Evolutionary conservation across 768 basidiomycete species (phyloP), one percentile per base, ranked within the genome.

Genomic region (Jaapia argillacea): DNA sequence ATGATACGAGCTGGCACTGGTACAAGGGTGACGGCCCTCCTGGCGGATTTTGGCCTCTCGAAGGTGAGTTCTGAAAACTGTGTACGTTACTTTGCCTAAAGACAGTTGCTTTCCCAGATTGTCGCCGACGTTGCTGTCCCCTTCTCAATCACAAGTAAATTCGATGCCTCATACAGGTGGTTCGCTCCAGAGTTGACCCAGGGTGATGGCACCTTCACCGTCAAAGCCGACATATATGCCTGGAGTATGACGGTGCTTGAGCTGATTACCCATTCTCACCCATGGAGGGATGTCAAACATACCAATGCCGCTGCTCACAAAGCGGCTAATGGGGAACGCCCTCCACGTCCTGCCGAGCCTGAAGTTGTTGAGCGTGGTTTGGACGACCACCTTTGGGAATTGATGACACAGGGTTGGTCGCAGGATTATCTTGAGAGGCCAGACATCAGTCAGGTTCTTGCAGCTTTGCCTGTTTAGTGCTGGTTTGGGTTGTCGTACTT

Each of bases 191-290:
- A 79, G 51, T 59, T 76, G 6, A 75, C 69, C 48, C 56, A 64
- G 41, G 72, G 71, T 13, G 64, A 68, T 50, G 74, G 71, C 4
- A 63, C 64, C 4, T 57, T 79, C 21, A 73, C 71, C 0, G 59
- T 61, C 4, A 58, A 58, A 24, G 69, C 74, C 13, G 76, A 79
- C 51, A 65, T 79, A 12, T 79, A 76, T 46, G 67, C 77, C 6
- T 69, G 66, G 23, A 73, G 61, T 5, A 79, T 79, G 76, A 77
- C 76, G 1, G 61, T 75, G 57, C 68, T n/a, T n/a, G n/a, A n/a
- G n/a, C n/a, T n/a, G n/a, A n/a, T 75, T 55, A 76, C 75, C 0
- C 74, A 75, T 45, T 55, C 65, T n/a, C 69, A 69, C 48, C 76
- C 76, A 3, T 78, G 68, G 58, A 50, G 53, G n/a, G 61, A 67